These are phyloP conservation scores for Hevea brasiliensis DNA, from an alignment of 345 rosid genomes.

Conservation along the genomic window DNA sequence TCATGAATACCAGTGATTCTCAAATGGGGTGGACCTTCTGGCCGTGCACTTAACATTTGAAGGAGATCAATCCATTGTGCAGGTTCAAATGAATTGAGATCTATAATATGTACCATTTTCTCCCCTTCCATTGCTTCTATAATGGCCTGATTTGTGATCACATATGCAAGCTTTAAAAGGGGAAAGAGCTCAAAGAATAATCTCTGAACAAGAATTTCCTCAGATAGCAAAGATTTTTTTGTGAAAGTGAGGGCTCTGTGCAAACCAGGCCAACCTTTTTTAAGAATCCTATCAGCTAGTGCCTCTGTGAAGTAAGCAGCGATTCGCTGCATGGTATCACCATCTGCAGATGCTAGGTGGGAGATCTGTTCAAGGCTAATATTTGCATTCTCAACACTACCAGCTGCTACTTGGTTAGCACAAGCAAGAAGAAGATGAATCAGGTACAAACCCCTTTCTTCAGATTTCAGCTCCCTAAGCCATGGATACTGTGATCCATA, in stretches of 20 bases:
- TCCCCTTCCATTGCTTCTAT: constrained; percentile 73
- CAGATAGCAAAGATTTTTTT: constrained; percentile 39
- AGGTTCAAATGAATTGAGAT: constrained; percentile 60
- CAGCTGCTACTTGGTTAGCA: constrained; percentile 61
- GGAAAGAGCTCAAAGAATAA: constrained; percentile 74
- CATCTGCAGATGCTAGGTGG: constrained; percentile 64
- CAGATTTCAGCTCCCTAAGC: constrained; percentile 58
- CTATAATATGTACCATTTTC: constrained; percentile 73
- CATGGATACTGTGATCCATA: constrained; percentile 59
- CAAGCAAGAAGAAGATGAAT: constrained; percentile 58
- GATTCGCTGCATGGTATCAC: constrained; percentile 70
- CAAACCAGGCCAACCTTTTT: constrained; percentile 62
- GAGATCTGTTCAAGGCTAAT: constrained; percentile 61
- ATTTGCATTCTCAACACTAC: constrained; percentile 65
- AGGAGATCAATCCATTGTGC: constrained; percentile 75
- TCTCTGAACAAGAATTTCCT: constrained; percentile 52
- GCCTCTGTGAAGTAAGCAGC: constrained; percentile 78
- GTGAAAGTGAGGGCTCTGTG: constrained; percentile 73
- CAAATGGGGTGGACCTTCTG: constrained; percentile 74
- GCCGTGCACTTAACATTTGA: constrained; percentile 52
- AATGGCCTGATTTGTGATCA: constrained; percentile 68
- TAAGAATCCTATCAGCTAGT: constrained; percentile 62
- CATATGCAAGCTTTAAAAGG: constrained; percentile 56
- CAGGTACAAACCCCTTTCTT: constrained; percentile 64
- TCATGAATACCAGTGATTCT: constrained; percentile 70